phyloP scores from a whole-genome alignment of 2,329 filamentous ascomycete species.

The Neurospora sp. region DNA sequence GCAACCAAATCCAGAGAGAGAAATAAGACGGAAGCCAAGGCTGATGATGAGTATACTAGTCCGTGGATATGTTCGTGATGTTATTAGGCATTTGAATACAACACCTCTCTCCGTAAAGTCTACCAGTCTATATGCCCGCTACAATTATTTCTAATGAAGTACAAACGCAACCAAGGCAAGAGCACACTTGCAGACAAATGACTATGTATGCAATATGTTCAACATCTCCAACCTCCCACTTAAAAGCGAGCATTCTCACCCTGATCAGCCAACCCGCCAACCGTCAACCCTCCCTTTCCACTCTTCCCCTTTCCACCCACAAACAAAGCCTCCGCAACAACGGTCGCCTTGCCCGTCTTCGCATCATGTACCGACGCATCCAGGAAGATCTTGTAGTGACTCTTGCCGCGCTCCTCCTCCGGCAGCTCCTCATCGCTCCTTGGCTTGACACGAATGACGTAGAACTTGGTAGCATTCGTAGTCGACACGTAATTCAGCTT shows the following conservation, averaged over 20 bases:
- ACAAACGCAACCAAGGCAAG: neutral
- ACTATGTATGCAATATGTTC: neutral
- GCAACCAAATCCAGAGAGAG: neutral
- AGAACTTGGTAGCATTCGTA: slow-evolving; percentile 50
- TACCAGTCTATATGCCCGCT: neutral
- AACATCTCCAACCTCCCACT: neutral
- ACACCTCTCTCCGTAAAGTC: neutral
- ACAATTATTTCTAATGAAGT: neutral
- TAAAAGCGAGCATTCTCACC: neutral
- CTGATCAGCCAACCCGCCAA: neutral
- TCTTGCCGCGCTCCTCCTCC: slow-evolving; percentile 20
- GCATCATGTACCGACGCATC: slow-evolving; percentile 43
- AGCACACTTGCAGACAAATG: neutral
- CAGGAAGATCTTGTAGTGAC: slow-evolving; percentile 38
- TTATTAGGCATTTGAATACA: neutral
- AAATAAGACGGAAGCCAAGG: neutral
- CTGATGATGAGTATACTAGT: neutral
- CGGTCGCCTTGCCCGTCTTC: slow-evolving; percentile 43
- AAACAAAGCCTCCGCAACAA: slow-evolving; percentile 48
- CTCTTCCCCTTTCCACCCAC: slow-evolving; percentile 39
- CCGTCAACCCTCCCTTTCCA: slow-evolving; percentile 19
- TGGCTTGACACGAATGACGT: slow-evolving; percentile 45
- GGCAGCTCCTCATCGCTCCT: slow-evolving; percentile 22
- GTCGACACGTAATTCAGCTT: slow-evolving; percentile 53
- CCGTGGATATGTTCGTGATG: neutral